Evolutionary conservation across 495 filamentous ascomycete genomes (phyloP).

Genomic region (Podospora pseudocomata): DNA sequence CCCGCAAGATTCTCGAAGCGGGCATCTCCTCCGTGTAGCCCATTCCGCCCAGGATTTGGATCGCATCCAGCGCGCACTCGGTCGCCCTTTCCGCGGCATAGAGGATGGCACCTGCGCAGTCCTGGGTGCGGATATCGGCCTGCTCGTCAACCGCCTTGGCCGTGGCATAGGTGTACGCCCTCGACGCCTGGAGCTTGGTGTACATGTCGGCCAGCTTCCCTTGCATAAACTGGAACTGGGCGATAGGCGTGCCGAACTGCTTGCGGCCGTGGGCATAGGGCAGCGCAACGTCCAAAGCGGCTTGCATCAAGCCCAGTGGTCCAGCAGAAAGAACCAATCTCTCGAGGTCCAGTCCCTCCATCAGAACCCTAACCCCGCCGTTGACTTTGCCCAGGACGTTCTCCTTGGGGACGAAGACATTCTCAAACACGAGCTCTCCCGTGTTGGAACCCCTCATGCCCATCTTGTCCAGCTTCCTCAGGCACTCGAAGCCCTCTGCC

Average conservation of each 20-base stretch:
- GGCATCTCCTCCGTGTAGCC: slow-evolving; percentile 96
- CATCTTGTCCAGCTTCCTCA: slow-evolving; percentile 93
- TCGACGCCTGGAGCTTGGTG: slow-evolving; percentile 78
- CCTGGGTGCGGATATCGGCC: slow-evolving; percentile 71
- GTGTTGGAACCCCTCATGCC: slow-evolving; percentile 98
- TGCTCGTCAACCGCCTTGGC: slow-evolving; percentile 72
- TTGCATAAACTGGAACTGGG: slow-evolving; percentile 90
- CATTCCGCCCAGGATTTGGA: slow-evolving; percentile 92
- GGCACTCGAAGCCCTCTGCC: slow-evolving; percentile 74
- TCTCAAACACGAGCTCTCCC: slow-evolving; percentile 87
- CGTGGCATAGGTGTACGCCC: slow-evolving; percentile 74
- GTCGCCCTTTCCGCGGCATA: slow-evolving; percentile 94
- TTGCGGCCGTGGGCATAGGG: slow-evolving; percentile 86
- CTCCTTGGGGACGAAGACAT: slow-evolving; percentile 81
- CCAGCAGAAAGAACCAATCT: slow-evolving; percentile 89
- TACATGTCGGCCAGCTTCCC: slow-evolving; percentile 97
- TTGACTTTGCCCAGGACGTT: slow-evolving; percentile 79
- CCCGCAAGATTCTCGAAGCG: slow-evolving; percentile 77
- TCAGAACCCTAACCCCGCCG: slow-evolving; percentile 82
- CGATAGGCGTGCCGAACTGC: slow-evolving; percentile 86
- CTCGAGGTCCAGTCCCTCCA: slow-evolving; percentile 95
- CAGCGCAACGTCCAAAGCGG: slow-evolving; percentile 77
- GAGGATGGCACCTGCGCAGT: slow-evolving; percentile 91
- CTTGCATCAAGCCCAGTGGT: slow-evolving; percentile 92
- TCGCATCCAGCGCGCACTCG: slow-evolving; percentile 82